phyloP scores from a whole-genome alignment of 768 basidiomycete species.

The Baorangia bicolor region DNA sequence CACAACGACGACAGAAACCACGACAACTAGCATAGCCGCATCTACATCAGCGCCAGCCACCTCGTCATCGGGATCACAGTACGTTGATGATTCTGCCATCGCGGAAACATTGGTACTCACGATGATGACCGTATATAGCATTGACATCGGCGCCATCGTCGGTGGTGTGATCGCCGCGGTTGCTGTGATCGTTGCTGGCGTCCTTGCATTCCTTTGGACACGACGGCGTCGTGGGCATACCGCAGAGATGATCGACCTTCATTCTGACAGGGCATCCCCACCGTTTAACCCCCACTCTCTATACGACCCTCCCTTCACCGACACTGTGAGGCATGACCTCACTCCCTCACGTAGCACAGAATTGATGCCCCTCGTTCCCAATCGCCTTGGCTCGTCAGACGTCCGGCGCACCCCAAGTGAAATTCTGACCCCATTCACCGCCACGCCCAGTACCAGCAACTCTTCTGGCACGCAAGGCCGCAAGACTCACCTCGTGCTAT shows the following conservation, averaged over 20 bases:
- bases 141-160: conserved; percentile 4
- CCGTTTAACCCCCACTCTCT: neutral
- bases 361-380: conserved; percentile 8
- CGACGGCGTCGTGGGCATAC: conserved; percentile 5
- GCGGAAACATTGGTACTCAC: neutral
- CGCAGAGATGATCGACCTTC: conserved; percentile 7
- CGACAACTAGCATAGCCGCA: neutral
- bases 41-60: neutral
- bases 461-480: neutral
- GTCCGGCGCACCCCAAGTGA: neutral
- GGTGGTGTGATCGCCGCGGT: conserved; percentile 14
- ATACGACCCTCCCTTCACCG: neutral
- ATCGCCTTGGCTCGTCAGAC: conserved; percentile 1
- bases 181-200: conserved; percentile 3
- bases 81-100: neutral
- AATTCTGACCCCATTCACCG: conserved; percentile 7
- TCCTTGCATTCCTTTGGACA: conserved; percentile 9
- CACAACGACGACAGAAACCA: neutral
- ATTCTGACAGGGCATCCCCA: neutral
- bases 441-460: neutral
- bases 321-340: neutral
- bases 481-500: conserved; percentile 2
- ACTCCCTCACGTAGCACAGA: neutral
- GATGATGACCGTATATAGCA: neutral
- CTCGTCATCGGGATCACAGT: conserved; percentile 7